Base-by-base conservation (phyloP, 495 filamentous ascomycete species). In the Trichoderma orchidacearum region DNA sequence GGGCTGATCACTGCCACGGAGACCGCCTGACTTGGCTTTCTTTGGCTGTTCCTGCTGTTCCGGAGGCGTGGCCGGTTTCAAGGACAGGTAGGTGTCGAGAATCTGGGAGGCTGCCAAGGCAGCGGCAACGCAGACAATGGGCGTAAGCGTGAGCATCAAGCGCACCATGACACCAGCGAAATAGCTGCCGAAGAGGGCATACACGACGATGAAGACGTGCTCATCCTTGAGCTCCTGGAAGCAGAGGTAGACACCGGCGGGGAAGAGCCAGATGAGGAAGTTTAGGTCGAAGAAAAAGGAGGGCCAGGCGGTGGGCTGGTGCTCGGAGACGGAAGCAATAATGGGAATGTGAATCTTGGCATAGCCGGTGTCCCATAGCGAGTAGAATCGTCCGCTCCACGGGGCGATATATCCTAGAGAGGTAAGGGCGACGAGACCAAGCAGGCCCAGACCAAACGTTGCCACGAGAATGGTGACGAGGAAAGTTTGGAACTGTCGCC, bases 301-400 rank as follows among this genome's bases (percentile, higher is more conserved):
- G 7, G 94, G 94, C 94, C 94, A 99, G n/a, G 94, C 94, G 27
- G 94, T 99, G 12, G 94, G 94, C 70, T 99, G 94, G 78, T 99
- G 94, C 70, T 99, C 94, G 7, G 94, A 99, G 28, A 99, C 94
- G 3, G 93, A 97, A 25, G 94, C 94, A 71, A 99, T 99, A 65
- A 99, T 99, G 31, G 94, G 94, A 67, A 99, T 99, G 63, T 99
- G 94, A 58, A 97, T 94, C 75, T 99, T 99, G 62, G 94, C 94
- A 67, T 99, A 99, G 62, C 88, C 89, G 9, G 94, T 99, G 71
- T 99, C 94, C 91, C 91, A 99, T 31, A 99, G 81, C 0, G 94
- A 99, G 73, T 99, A 99, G 78, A 99, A 99, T 56, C 94, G 93
- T 56, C 94, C 94, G 64, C 88, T 90, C 94, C 94, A 99, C 6